Base-by-base conservation (phyloP, 2,329 filamentous ascomycete genomes). In the Ascochyta pisi region DNA sequence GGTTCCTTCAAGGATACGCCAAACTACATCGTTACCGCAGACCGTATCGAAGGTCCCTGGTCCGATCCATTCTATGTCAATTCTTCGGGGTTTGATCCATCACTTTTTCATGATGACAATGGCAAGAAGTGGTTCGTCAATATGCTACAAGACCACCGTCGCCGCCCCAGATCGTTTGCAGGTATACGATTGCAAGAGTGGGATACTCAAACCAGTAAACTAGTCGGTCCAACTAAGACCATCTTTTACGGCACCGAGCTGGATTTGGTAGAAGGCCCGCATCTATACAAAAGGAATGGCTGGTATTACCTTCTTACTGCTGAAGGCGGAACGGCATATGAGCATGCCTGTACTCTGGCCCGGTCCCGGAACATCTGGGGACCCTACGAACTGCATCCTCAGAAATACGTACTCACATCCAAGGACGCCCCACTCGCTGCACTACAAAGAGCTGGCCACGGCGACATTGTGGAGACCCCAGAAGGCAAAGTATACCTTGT, bases 1-100 rank as follows among this genome's bases (percentile, higher is more conserved):
- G 86, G 86, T 12, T 84, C 82, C 2, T 87, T 86, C 79, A 87
- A 86, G 68, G 85, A 87, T 63, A 80, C 83, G 1, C 85, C 83
- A 61, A 88, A 87, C 44, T 88, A 87, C 66, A 86, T 88, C 54
- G 82, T 88, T 49, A 82, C 79, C 12, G 65, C 71, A 10, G 63
- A 68, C 0, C 62, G 74, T 5, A 83, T 87, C 49, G 79, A 83
- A 34, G 86, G 85, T 0, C 84, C 85, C 0, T 88, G 86, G 86
- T 85, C 83, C 0, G 85, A 88, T 45, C 84, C 85, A 0, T 68
- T 84, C 6, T 84, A 84, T 63, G 77, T 80, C 66, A 87, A 87
- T 66, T 84, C 83, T 0, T 86, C 83, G 0, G 85, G 85, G 1
- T 88, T 88, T 62, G 86, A 89, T 63, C 85, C 86, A 3, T 70